These are phyloP conservation scores for Lathyrus sativus DNA, from an alignment of 306 rosid species.

Conservation along the genomic window DNA sequence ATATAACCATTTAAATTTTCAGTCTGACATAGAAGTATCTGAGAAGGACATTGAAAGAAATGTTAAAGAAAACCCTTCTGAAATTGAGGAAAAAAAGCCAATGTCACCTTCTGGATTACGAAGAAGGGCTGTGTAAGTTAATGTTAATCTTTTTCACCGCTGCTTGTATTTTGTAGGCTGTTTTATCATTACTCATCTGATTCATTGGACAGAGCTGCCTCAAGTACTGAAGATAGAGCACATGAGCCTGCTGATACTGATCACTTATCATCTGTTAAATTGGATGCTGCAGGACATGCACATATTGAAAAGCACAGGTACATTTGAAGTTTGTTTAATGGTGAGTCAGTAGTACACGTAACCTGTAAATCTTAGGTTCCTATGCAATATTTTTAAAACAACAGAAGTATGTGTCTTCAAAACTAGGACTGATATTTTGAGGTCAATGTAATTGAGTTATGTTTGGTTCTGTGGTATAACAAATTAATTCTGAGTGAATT, in stretches of 20 bases:
- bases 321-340: conserved; percentile 28
- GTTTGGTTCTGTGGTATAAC: too few relatives aligned
- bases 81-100: conserved; percentile 48
- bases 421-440: neutral
- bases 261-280: conserved; percentile 59
- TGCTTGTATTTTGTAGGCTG: conserved; percentile 32
- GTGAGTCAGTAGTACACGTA: conserved; percentile 24
- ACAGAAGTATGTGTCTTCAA: conserved; percentile 3
- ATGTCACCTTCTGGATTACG: conserved; percentile 63
- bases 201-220: conserved; percentile 56
- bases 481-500: too few relatives aligned
- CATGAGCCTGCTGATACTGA: conserved; percentile 49
- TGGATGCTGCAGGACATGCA: conserved; percentile 70
- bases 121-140: conserved; percentile 72
- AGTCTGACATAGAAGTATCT: conserved; percentile 53
- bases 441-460: neutral
- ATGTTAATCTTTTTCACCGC: conserved; percentile 25
- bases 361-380: conserved; percentile 12
- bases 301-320: conserved; percentile 89
- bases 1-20: conserved; percentile 40
- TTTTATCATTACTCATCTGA: conserved; percentile 32
- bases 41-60: conserved; percentile 48
- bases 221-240: conserved; percentile 54
- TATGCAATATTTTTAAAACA: conserved; percentile 8
- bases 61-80: conserved; percentile 49